These are phyloP conservation scores for Dunaliella sp. DNA, from an alignment of 139 green algal species.

Conservation along the genomic window DNA sequence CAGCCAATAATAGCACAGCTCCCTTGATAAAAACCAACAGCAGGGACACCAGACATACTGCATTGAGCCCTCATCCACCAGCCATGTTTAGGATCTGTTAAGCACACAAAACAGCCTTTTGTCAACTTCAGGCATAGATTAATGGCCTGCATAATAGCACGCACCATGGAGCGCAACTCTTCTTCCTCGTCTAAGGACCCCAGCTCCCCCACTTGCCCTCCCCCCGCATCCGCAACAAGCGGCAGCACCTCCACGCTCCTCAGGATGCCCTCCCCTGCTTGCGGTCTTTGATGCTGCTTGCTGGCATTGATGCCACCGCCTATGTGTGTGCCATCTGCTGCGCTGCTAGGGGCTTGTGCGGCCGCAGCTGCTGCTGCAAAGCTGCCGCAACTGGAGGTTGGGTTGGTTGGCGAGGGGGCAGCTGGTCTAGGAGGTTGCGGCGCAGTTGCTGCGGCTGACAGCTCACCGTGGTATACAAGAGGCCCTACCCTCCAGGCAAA, in stretches of 20 bases:
- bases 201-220: background rate
- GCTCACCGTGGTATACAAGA: slow-evolving; percentile 43
- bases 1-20: no score
- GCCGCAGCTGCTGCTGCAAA: background rate
- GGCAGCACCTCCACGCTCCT: background rate
- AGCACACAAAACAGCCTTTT: no score
- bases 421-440: background rate
- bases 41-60: no score
- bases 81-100: no score
- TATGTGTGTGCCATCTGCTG: background rate
- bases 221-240: background rate
- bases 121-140: no score
- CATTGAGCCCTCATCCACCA: no score
- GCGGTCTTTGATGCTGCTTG: background rate
- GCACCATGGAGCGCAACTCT: slow-evolving; percentile 3
- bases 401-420: background rate
- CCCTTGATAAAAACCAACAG: no score
- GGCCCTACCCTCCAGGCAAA: slow-evolving; percentile 41
- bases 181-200: background rate
- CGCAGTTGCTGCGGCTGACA: slow-evolving; percentile 6
- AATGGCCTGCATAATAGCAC: no score
- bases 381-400: background rate
- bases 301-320: background rate
- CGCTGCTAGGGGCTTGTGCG: background rate
- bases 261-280: background rate